Evolutionary conservation across 2,329 filamentous ascomycete species (phyloP).

Genomic region (Stachybotrys chlorohalonatus): DNA sequence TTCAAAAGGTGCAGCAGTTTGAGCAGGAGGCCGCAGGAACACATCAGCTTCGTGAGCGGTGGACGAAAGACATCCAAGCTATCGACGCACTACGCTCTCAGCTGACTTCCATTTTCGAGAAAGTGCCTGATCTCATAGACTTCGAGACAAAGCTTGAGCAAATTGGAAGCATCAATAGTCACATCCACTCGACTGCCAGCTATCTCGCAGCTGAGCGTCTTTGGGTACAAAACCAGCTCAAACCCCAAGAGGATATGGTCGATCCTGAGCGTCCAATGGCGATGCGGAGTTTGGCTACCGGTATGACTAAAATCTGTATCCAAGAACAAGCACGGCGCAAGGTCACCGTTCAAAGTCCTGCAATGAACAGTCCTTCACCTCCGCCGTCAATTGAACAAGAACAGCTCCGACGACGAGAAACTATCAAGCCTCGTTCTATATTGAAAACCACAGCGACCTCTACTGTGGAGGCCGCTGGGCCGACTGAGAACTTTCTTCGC

Average conservation of each 20-base stretch:
- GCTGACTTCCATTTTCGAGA: conserved; percentile 12
- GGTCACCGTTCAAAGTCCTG: conserved; percentile 23
- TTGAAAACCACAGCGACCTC: conserved; percentile 15
- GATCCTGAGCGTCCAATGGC: neutral
- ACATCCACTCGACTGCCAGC: conserved; percentile 17
- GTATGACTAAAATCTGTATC: neutral
- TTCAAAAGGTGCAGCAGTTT: conserved; percentile 10
- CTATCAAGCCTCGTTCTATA: conserved; percentile 21
- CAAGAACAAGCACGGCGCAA: conserved; percentile 12
- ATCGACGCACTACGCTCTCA: conserved; percentile 15
- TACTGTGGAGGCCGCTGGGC: neutral
- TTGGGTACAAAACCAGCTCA: conserved; percentile 19
- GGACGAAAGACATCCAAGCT: conserved; percentile 16
- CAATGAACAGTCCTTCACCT: conserved; percentile 9
- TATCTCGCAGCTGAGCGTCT: conserved; percentile 17
- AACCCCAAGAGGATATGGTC: neutral
- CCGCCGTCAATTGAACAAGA: conserved; percentile 26
- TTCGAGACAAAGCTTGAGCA: conserved; percentile 14
- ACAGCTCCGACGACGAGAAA: conserved; percentile 22
- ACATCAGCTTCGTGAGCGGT: conserved; percentile 12
- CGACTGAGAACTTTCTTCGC: neutral
- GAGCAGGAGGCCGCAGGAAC: conserved; percentile 11
- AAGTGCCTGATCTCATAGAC: conserved; percentile 13
- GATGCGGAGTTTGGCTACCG: neutral
- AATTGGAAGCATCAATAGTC: conserved; percentile 15